phyloP scores from a whole-genome alignment of 2,329 filamentous ascomycete species.

The Samsoniella hepiali region DNA sequence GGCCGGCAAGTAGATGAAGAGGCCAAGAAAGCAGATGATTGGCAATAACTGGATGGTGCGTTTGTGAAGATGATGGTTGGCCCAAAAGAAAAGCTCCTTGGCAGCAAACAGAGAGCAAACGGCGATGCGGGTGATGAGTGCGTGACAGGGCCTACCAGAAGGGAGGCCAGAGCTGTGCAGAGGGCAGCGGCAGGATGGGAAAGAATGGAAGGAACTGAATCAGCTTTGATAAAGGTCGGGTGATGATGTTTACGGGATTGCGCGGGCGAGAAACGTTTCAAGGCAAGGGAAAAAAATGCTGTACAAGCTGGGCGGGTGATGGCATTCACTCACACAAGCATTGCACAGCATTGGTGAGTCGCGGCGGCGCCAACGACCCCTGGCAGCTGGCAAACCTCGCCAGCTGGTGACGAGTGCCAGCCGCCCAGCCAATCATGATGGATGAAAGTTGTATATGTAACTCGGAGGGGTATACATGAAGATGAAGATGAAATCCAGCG shows the following conservation, averaged over 20 bases:
- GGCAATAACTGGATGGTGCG: neutral
- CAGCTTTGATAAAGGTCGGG: neutral
- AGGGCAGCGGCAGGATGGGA: neutral
- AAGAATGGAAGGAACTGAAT: neutral
- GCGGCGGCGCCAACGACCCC: constrained; percentile 6
- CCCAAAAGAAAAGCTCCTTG: neutral
- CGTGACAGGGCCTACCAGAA: neutral
- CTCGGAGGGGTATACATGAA: neutral
- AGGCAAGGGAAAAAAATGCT: neutral
- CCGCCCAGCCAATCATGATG: constrained; percentile 1
- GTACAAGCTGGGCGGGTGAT: constrained; percentile 12
- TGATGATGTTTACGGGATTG: neutral
- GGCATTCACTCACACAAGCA: constrained; percentile 14
- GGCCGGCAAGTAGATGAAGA: neutral
- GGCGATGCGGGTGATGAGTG: neutral
- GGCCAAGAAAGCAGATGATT: neutral
- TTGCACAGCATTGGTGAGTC: constrained; percentile 8
- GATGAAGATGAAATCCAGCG: neutral
- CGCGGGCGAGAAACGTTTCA: neutral
- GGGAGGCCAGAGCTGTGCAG: neutral
- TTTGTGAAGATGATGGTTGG: neutral
- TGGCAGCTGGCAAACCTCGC: constrained; percentile 15
- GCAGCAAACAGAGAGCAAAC: constrained; percentile 15
- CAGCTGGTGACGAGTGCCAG: constrained; percentile 14
- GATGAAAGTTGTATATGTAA: neutral